Conservation (phyloP, 2,329 filamentous ascomycete species). For the Neofusicoccum sp. region DNA sequence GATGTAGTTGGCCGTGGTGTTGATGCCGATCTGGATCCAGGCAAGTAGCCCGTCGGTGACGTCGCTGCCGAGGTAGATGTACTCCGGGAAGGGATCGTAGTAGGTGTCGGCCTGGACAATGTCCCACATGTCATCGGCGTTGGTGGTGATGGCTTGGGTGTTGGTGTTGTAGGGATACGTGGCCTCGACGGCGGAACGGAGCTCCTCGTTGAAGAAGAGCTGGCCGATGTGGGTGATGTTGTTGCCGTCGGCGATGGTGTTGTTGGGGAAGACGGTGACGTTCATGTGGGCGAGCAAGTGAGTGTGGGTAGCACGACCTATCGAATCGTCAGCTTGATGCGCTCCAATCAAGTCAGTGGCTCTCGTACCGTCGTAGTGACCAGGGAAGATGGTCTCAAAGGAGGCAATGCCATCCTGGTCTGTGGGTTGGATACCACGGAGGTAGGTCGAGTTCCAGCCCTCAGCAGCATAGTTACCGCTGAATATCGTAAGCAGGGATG, state of each 20-base stretch:
- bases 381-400: conserved; percentile 51
- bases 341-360: neutral
- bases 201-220: conserved; percentile 61
- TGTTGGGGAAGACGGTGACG: conserved; percentile 45
- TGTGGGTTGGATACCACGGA: conserved; percentile 50
- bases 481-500: conserved; percentile 39
- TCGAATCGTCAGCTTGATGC: conserved; percentile 15
- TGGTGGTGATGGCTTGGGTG: conserved; percentile 46
- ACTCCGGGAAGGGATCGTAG: conserved; percentile 58
- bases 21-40: conserved; percentile 26
- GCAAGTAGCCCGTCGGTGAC: conserved; percentile 33
- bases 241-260: conserved; percentile 50
- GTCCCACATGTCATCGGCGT: conserved; percentile 51
- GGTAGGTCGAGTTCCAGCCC: conserved; percentile 36
- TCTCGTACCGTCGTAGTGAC: conserved; percentile 33
- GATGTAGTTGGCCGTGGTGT: conserved; percentile 16
- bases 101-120: conserved; percentile 47
- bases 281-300: conserved; percentile 37
- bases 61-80: conserved; percentile 54
- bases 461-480: conserved; percentile 29
- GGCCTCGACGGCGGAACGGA: conserved; percentile 53
- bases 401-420: conserved; percentile 48
- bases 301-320: conserved; percentile 43
- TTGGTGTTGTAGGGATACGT: conserved; percentile 46
- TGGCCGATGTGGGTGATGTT: conserved; percentile 63